Base-by-base conservation (phyloP, 805 yeast genomes). In the Cyberlindnera mycetangii region DNA sequence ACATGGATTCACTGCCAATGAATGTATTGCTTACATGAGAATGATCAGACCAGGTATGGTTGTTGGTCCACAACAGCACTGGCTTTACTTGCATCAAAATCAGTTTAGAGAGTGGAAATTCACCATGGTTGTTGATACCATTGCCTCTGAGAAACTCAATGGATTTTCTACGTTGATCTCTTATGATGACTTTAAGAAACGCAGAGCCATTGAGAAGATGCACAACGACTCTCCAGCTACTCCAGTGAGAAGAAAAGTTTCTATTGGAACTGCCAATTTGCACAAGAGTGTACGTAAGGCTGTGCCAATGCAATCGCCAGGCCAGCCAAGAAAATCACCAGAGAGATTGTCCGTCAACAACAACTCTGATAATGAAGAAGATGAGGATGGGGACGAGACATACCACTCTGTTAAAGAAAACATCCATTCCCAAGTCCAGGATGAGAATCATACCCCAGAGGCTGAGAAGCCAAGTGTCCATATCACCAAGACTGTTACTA, bases 41-140 rank as follows among this genome's bases (percentile, higher is more conserved):
- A 86, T 93, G 78, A 75, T 93, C 51, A 79, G 99, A 54, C 99
- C 99, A 0, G 99, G 99, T 33, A 93, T 93, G 99, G 97, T 93
- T n/a, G 99, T 93, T 24, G 99, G 99, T 0, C 99, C 99, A 2
- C 99, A 93, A 66, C 99, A 93, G 64, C 99, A 93, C 69, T 93
- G 99, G 99, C 74, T 93, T 47, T 93, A 93, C 61, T 75, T 93
- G 51, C 97, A 93, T 63, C 99, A 93, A 66, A 83, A 89, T 64
- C 97, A 90, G 55, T 93, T 93, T 65, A 76, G 97, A 58, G 97
- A 89, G 58, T 93, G 99, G 98, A 78, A 89, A 64, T 87, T 83
- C 56, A 89, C 97, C 10, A 89, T 86, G 95, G 81, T 81, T 16
- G 61, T 89, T 27, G 89, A 89, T 48, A 75, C 76, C 46, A 64